Evolutionary conservation across 257 asterid species (phyloP).

Genomic region (Haberlea rhodopensis): DNA sequence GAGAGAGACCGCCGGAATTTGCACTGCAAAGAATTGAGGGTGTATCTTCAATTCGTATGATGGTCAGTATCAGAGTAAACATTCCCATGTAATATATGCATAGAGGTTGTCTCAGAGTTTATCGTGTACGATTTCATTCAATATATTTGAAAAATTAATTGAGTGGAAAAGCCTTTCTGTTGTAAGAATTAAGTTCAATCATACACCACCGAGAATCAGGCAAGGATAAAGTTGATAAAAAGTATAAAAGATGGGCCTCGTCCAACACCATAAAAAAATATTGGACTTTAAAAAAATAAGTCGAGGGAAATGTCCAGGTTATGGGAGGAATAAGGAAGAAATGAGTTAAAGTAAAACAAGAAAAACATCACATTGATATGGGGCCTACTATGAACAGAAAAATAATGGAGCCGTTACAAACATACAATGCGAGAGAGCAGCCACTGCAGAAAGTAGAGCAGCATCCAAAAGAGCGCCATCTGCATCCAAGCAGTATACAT

Average conservation of each 20-base stretch:
- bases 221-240: neutral
- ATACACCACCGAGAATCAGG: neutral
- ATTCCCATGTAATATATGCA: neutral
- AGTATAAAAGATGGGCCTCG: neutral
- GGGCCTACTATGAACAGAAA: neutral
- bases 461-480: slow-evolving; percentile 96
- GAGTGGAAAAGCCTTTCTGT: neutral
- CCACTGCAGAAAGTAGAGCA: slow-evolving; percentile 90
- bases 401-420: slow-evolving; percentile 14
- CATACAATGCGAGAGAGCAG: slow-evolving; percentile 86
- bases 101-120: neutral
- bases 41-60: slow-evolving; percentile 11
- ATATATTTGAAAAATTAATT: too few relatives aligned
- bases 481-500: slow-evolving; percentile 92
- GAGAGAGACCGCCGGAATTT: slow-evolving; percentile 73
- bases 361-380: neutral
- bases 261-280: too few relatives aligned
- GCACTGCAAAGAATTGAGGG: slow-evolving; percentile 55
- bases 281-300: neutral
- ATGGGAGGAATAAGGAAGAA: neutral
- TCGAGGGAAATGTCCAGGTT: neutral
- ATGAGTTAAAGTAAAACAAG: neutral
- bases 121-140: neutral
- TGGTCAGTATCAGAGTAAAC: neutral
- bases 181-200: too few relatives aligned